Base-by-base conservation (phyloP, 2,329 filamentous ascomycete species). In the Hyphodiscus sp. region DNA sequence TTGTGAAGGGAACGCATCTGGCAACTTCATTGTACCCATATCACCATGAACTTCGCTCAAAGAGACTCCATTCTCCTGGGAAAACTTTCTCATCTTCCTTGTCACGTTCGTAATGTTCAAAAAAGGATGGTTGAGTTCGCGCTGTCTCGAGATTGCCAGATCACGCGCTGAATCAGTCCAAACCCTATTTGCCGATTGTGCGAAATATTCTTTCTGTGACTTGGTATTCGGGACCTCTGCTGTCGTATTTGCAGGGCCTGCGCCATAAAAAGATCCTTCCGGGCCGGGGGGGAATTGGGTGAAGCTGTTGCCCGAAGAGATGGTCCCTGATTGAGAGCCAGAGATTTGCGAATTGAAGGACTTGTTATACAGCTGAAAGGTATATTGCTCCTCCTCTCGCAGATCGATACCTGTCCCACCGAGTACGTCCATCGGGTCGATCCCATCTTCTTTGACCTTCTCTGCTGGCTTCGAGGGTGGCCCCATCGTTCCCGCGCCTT, bases 361-460 rank as follows among this genome's bases (percentile, higher is more conserved):
- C 51, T 74, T 70, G 45, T 81, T 79, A 65, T 83, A 86, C 53
- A 83, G 75, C 55, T 82, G 83, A 45, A 89, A 85, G 69, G 94
- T 77, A 60, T 83, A 88, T 62, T 91, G 88, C 65, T 95, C 89
- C 69, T 96, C 91, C 59, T 90, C 90, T 54, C 86, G 84, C 46
- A 96, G 72, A 73, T 96, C 89, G 58, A 96, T 90, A 48, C 90
- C 91, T 16, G 90, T 92, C 18, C 87, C 89, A 18, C 86, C 85
- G 51, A 96, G 72, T 49, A 91, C 87, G 71, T 96, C 91, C 60
- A 86, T 89, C 45, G 91, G 79, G 64, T 95, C 89, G 63, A 91
- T 76, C 51, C 79, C 77, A 59, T 83, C 89, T 13, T 79, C 77
- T 44, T 82, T 68, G 16, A 57, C 46, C 46, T 64, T 67, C 53